Evolutionary conservation across 441 rosid genomes (phyloP).

Genomic region (Oxalis stricta): DNA sequence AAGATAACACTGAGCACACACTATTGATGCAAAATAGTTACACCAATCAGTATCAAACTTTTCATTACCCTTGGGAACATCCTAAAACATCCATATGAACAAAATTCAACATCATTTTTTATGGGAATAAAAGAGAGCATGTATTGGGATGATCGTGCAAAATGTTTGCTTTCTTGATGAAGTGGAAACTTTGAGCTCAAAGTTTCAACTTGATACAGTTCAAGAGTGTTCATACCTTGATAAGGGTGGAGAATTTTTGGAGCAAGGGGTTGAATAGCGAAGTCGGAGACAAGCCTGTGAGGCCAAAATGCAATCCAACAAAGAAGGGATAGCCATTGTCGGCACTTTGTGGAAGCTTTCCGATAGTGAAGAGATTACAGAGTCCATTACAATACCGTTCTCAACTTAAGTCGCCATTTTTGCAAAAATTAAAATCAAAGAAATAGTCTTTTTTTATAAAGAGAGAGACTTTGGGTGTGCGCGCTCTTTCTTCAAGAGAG

Average conservation of each 20-base stretch:
- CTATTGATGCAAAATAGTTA: constrained; percentile 36
- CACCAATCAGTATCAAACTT: constrained; percentile 27
- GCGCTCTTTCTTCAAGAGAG: no score
- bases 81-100: constrained; percentile 18
- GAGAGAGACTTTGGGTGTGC: no score
- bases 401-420: no score
- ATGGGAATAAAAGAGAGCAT: neutral
- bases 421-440: no score
- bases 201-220: no score
- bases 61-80: constrained; percentile 19
- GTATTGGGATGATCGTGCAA: no score
- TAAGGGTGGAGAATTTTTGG: constrained; percentile 19
- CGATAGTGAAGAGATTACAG: constrained; percentile 39
- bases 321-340: constrained; percentile 49
- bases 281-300: constrained; percentile 38
- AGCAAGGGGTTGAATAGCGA: constrained; percentile 49
- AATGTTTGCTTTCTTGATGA: neutral
- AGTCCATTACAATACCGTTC: no score
- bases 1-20: constrained; percentile 68
- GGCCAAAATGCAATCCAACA: constrained; percentile 68
- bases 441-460: no score
- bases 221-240: constrained; percentile 22
- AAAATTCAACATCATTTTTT: neutral
- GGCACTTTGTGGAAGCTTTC: constrained; percentile 53
- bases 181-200: no score